Base-by-base conservation (phyloP, 2,329 filamentous ascomycete genomes). In the Colletotrichum sp. region DNA sequence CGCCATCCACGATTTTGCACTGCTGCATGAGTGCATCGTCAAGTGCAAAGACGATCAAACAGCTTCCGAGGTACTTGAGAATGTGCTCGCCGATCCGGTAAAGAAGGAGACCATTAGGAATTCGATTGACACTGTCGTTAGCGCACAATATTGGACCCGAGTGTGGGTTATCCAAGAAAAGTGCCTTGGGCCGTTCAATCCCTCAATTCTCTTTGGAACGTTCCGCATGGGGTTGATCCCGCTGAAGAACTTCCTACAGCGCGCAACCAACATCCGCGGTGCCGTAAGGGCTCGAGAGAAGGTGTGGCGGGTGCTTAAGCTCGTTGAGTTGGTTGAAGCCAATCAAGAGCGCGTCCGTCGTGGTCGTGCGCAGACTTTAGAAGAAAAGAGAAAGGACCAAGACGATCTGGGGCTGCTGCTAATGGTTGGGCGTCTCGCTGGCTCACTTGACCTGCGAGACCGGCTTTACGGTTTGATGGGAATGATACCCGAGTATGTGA, bases 131-230 rank as follows among this genome's bases (percentile, higher is more conserved):
- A 30, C 67, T 30, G 60, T 75, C n/a, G 68, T 71, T 34, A 26
- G 60, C 12, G 62, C 52, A 8, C 57, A 39, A 15, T 73, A 73
- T 36, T 75, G 72, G 72, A 52, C 60, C 16, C 60, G 72, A 21
- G 52, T 75, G 10, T 75, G 72, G 72, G 72, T 75, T 26, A 71
- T 71, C 8, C 72, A 75, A 34, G 72, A 75, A 36, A 72, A 73
- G 44, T 73, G 71, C 15, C 71, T 73, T 8, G 71, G 66, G 2
- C 66, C 71, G 3, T 62, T 73, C 24, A 70, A 73, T 12, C 71
- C 71, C n/a, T 73, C 71, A 18, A 73, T 73, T 24, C n/a, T 73
- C 21, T 73, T 73, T 16, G 71, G 71, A 10, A 73, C 55, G 30
- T 73, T 73, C n/a, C 71, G 71, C 1, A 73, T 73, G 71, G 71